Evolutionary conservation across 1,139 yeast genomes (phyloP), one percentile per base, ranked within the genome.

Genomic region (Geotrichum europaeum): DNA sequence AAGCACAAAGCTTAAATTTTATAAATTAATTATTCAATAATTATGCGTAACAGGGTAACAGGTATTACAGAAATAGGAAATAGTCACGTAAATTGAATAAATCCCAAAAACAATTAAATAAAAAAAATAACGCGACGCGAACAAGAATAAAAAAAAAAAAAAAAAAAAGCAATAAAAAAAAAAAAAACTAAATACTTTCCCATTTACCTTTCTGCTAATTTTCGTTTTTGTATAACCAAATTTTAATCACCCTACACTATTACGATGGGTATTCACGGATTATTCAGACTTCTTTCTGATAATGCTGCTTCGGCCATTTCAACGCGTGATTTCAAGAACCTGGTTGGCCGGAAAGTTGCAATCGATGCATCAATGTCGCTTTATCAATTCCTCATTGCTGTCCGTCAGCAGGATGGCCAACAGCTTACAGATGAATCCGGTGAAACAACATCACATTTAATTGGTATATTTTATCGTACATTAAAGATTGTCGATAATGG

Each of bases 381-480:
- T 57, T 94, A 94, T 72, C 98, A 94, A 74, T 94, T 91, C 70
- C 78, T 94, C 60, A 92, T 94, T 70, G 97, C 99, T 0, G 99
- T 94, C 15, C 83, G 99, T 71, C 98, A 92, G 69, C 89, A 87
- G 60, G 98, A 94, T 72, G 99, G 99, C n/a, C 92, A 86, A 66
- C 96, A 91, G 72, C 79, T 94, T 69, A 86, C 96, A 51, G 86
- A 84, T 65, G 97, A 89, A 53, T 83, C 83, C 20, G 99, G 99
- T 36, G 96, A 91, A 67, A 92, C 97, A 5, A 94, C 99, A 0
- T 89, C 78, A 0, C 99, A 94, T 73, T 75, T 95, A 65, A 90
- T 91, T 86, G 99, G 99, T 1, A 87, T 94, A 81, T 94, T 94
- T 72, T 92, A 94, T 73, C 79, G 99, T 63, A 95, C 99, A 0